Evolutionary conservation across 106 monocot genomes (phyloP).

Genomic region (Iris macrosiphon): DNA sequence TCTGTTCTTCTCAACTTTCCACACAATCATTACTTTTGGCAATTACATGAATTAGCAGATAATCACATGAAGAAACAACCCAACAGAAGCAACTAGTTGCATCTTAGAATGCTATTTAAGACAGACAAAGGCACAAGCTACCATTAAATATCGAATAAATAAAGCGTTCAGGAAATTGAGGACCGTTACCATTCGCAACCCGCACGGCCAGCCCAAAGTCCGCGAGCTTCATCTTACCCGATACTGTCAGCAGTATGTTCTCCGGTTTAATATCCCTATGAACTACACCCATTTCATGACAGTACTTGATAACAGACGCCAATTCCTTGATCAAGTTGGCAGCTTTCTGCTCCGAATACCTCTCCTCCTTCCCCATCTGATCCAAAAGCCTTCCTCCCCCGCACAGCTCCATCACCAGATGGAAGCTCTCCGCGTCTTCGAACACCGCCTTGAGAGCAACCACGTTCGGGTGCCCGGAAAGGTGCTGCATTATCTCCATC

Average conservation of each 20-base stretch:
- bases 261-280: constrained; percentile 96
- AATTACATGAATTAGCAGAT: no score
- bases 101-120: no score
- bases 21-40: no score
- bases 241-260: constrained; percentile 65
- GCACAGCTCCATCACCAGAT: constrained; percentile 95
- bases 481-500: constrained; percentile 99
- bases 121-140: no score
- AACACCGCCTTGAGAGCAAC: constrained; percentile 71
- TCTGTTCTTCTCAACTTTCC: no score
- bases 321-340: constrained; percentile 65
- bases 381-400: constrained; percentile 73
- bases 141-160: no score
- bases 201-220: constrained; percentile 89
- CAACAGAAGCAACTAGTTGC: no score
- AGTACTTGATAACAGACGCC: constrained; percentile 75
- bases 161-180: no score
- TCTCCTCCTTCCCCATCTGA: constrained; percentile 63
- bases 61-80: no score
- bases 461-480: constrained; percentile 85
- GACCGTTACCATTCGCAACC: constrained; percentile 60
- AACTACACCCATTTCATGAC: constrained; percentile 96
- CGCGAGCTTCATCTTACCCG: constrained; percentile 76
- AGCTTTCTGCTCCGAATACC: constrained; percentile 54
- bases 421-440: constrained; percentile 68